Conservation (phyloP, 176 grass and related monocot genomes). For the Oryza meyeriana region DNA sequence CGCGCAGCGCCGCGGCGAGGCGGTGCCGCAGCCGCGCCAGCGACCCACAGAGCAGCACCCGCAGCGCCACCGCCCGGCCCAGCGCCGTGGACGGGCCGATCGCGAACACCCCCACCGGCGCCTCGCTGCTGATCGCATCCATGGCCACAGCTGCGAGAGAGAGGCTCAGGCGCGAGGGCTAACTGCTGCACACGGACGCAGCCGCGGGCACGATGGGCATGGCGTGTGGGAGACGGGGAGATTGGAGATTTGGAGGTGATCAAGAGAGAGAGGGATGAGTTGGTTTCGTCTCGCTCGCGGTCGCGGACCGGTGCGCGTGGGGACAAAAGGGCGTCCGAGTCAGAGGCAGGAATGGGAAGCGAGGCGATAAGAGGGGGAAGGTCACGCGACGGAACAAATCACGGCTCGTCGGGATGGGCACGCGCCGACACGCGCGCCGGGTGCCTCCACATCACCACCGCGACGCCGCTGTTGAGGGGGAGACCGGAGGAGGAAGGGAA, state of each 20-base stretch:
- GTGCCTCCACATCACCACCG: too few species aligned
- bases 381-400: slow-evolving; percentile 4
- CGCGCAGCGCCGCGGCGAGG: slow-evolving; percentile 40
- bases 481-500: too few species aligned
- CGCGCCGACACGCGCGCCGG: too few species aligned
- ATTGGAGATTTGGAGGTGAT: not conserved
- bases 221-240: slow-evolving; percentile 30
- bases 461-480: too few species aligned
- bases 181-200: too few species aligned
- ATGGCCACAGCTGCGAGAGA: not conserved
- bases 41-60: slow-evolving; percentile 67
- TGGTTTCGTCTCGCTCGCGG: slow-evolving; percentile 8
- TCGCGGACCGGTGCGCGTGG: slow-evolving; percentile 1
- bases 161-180: not conserved
- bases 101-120: slow-evolving; percentile 55
- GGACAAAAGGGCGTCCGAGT: slow-evolving; percentile 30
- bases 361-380: slow-evolving; percentile 11
- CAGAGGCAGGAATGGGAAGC: not conserved
- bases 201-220: not conserved
- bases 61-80: slow-evolving; percentile 73
- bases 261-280: not conserved
- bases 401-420: not conserved
- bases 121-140: slow-evolving; percentile 59
- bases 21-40: slow-evolving; percentile 43
- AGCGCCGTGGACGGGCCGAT: slow-evolving; percentile 76